Evolutionary conservation across 2,329 filamentous ascomycete species (phyloP).

Genomic region (Nakataea oryzae): DNA sequence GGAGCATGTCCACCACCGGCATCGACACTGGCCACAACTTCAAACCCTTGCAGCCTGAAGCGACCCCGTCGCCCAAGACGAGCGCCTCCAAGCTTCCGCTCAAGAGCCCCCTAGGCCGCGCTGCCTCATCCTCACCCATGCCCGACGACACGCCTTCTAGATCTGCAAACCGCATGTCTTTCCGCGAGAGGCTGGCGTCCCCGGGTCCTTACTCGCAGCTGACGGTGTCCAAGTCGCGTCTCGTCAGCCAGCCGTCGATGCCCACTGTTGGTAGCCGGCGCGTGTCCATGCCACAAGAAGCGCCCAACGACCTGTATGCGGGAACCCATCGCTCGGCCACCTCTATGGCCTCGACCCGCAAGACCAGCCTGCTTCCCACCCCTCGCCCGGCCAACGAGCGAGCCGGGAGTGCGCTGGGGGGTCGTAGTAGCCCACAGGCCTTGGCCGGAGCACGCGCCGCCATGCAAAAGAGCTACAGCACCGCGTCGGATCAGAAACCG

Average conservation of each 20-base stretch:
- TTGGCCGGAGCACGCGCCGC: slow-evolving; percentile 32
- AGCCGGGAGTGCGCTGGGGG: not conserved
- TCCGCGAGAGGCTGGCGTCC: slow-evolving; percentile 41
- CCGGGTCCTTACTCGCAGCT: slow-evolving; percentile 38
- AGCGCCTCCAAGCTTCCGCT: slow-evolving; percentile 39
- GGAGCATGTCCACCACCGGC: slow-evolving; percentile 59
- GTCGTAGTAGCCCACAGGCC: slow-evolving; percentile 28
- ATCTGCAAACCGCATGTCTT: slow-evolving; percentile 33
- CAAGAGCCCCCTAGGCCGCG: slow-evolving; percentile 35
- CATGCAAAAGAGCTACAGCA: slow-evolving; percentile 26
- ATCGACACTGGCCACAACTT: slow-evolving; percentile 60
- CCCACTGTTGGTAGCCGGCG: slow-evolving; percentile 34
- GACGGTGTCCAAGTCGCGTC: slow-evolving; percentile 30
- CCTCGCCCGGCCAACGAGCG: slow-evolving; percentile 20
- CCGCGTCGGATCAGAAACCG: slow-evolving; percentile 18
- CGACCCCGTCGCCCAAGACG: slow-evolving; percentile 43
- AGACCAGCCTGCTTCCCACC: slow-evolving; percentile 44
- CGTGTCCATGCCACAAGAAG: slow-evolving; percentile 40
- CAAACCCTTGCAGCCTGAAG: slow-evolving; percentile 49
- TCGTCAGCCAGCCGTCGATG: slow-evolving; percentile 32
- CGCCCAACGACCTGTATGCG: slow-evolving; percentile 11
- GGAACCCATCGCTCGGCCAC: slow-evolving; percentile 38
- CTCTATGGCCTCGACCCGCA: slow-evolving; percentile 39
- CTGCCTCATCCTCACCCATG: slow-evolving; percentile 35
- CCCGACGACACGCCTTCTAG: slow-evolving; percentile 34